These are phyloP conservation scores for Fusarium tupiense DNA, from an alignment of 2,329 filamentous ascomycete genomes.

Conservation along the genomic window DNA sequence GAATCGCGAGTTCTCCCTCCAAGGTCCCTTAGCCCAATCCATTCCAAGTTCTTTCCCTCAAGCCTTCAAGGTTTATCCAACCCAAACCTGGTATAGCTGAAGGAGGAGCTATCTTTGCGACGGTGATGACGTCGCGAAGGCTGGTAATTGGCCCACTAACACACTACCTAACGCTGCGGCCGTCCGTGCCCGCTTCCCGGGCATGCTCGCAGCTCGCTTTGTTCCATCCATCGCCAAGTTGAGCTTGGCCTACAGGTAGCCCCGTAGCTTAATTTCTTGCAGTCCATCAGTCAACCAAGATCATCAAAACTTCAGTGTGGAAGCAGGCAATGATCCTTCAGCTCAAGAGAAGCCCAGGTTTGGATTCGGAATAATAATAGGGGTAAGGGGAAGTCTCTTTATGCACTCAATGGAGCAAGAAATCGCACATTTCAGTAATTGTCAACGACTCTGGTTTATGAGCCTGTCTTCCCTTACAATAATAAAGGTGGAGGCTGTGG, in stretches of 20 bases:
- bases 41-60: constrained; percentile 26
- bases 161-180: background rate
- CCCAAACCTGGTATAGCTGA: constrained; percentile 17
- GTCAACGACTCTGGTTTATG: background rate
- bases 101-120: constrained; percentile 26
- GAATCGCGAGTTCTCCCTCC: background rate
- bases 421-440: background rate
- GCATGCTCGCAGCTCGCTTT: background rate
- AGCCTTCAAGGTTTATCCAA: constrained; percentile 24
- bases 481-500: constrained; percentile 11
- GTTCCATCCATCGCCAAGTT: constrained; percentile 2
- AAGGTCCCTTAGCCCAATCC: background rate
- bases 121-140: constrained; percentile 29
- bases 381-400: background rate
- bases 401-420: background rate
- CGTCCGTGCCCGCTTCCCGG: constrained; percentile 21
- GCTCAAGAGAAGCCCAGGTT: background rate
- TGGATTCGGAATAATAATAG: background rate
- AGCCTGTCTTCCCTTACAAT: background rate
- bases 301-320: background rate
- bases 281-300: background rate
- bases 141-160: constrained; percentile 28
- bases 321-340: background rate
- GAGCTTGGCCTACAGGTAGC: background rate
- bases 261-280: constrained; percentile 30